Evolutionary conservation across 495 filamentous ascomycete species (phyloP), one percentile per base, ranked within the genome.

Genomic region (Aspergillus diversus): DNA sequence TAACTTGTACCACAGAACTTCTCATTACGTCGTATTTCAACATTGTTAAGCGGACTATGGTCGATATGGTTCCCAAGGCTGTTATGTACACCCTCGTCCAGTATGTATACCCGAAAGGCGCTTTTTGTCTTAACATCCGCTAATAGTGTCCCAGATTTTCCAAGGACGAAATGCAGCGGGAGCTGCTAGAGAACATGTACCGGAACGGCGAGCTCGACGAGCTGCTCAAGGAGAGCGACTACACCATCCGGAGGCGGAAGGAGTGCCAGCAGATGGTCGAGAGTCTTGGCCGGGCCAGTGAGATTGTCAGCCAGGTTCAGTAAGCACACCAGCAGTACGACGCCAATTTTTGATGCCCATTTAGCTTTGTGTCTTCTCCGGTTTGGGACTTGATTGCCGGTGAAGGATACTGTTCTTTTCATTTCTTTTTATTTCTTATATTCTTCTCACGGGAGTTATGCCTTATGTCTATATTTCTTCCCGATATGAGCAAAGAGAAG

Each of bases 251-350:
- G 63, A 84, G 96, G 75, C 87, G 96, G 72, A 98, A 99, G 82
- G 96, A 99, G 77, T 99, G 96, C 81, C 91, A 94, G 76, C 92
- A 97, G 77, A 98, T 98, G 96, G 95, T 99, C 17, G 96, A 99
- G 78, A 92, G 89, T 48, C 80, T 99, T 63, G 76, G 83, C 60
- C 88, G 89, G 70, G 95, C 95, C 48, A 92, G 86, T 71, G 96
- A 99, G 83, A 98, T 99, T 79, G 95, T 99, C 68, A 91, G 88
- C 74, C 92, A 97, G 75, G 93, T 97, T 62, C 93, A 97, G 86
- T 97, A 84, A 80, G 52, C 58, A 21, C 5, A 17, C 47, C 1
- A n/a, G 34, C 33, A 57, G 33, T 69, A 35, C 51, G 49, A 46
- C 31, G 33, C 11, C 51, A 21, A 54, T 35, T 57, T 64, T 57